Evolutionary conservation across 768 basidiomycete species (phyloP), one percentile per base, ranked within the genome.

Genomic region (Dioszegia hungarica): DNA sequence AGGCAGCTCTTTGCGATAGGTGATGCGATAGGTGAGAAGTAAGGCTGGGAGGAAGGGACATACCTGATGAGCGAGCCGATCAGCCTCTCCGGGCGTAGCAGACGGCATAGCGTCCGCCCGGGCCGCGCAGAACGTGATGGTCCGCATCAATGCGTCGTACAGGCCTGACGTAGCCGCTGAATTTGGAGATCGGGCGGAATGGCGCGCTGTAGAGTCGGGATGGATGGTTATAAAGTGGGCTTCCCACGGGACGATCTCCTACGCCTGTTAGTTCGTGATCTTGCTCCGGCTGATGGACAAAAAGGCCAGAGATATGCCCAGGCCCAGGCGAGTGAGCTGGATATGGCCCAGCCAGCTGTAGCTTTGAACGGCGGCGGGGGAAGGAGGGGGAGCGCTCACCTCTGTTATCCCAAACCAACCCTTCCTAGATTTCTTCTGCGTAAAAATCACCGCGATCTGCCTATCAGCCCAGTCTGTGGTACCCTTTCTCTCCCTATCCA

Each of bases 231-330:
- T 67, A 34, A 72, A 59, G 48, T 72, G 70, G 55, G 69, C 70
- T 60, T 72, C 70, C 70, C 70, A 72, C 25, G 70, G 70, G 10
- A 72, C 47, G 37, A 69, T 57, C 51, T 72, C 70, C 70, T 72
- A 27, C 2, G 46, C 22, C 43, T 50, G 40, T 51, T 41, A 57
- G 28, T 41, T 36, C 29, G 36, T 31, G 19, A 8, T 3, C n/a
- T 54, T n/a, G n/a, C n/a, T n/a, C n/a, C n/a, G n/a, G n/a, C n/a
- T n/a, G n/a, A n/a, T n/a, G n/a, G n/a, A n/a, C n/a, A n/a, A n/a
- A n/a, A n/a, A n/a, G n/a, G n/a, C n/a, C n/a, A n/a, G n/a, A n/a
- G n/a, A n/a, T n/a, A n/a, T n/a, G n/a, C n/a, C n/a, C n/a, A n/a
- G n/a, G n/a, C n/a, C n/a, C n/a, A n/a, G n/a, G n/a, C n/a, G n/a